Conservation (phyloP, 2,329 filamentous ascomycete species). For the Microsporum ferrugineum region DNA sequence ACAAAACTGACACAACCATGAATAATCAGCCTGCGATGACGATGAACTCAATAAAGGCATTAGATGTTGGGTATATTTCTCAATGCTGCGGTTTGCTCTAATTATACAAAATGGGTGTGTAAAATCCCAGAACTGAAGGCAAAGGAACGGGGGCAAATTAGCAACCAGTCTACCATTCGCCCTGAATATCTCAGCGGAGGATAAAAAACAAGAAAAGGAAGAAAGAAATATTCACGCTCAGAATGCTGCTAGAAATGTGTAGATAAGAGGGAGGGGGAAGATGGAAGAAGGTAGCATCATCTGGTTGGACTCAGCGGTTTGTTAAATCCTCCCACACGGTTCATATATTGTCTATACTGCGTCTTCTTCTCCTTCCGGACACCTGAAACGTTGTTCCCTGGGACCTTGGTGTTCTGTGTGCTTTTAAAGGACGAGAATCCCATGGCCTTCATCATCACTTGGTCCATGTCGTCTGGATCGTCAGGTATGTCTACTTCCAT, state of each 20-base stretch:
- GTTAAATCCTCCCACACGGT: conserved; percentile 41
- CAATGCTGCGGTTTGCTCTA: background rate
- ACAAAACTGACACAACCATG: background rate
- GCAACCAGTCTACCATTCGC: background rate
- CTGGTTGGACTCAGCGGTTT: conserved; percentile 38
- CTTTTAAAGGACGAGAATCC: conserved; percentile 76
- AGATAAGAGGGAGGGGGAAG: background rate
- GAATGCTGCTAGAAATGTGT: background rate
- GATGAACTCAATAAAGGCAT: background rate
- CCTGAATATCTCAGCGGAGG: background rate
- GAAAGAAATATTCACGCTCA: background rate
- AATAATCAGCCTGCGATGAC: background rate
- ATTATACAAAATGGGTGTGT: background rate
- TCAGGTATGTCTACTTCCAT: conserved; percentile 27
- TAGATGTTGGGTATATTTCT: background rate
- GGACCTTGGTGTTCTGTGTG: conserved; percentile 80
- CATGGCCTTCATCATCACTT: conserved; percentile 76
- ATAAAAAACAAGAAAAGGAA: background rate
- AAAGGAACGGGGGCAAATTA: background rate
- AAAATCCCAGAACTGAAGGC: background rate
- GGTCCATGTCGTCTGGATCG: conserved; percentile 48
- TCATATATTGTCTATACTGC: conserved; percentile 93
- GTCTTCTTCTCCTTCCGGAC: conserved; percentile 89
- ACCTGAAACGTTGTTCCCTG: conserved; percentile 72
- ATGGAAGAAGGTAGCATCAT: conserved; percentile 14